Evolutionary conservation across 768 basidiomycete genomes (phyloP).

Genomic region (Hydnomerulius pinastri): DNA sequence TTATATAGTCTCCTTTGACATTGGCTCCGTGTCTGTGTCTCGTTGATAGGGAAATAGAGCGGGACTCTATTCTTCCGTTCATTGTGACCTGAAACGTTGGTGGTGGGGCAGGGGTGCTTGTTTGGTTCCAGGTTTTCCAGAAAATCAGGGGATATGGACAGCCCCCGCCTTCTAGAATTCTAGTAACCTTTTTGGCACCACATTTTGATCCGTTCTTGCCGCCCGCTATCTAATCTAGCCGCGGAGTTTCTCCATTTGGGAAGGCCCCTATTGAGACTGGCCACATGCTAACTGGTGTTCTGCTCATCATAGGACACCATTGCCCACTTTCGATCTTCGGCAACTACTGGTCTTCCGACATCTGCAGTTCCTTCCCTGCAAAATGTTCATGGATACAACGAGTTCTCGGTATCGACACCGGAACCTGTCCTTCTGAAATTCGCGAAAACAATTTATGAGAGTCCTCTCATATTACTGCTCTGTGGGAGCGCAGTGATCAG

Average conservation of each 20-base stretch:
- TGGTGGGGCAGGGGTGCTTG: no score
- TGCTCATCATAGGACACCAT: slow-evolving; percentile 64
- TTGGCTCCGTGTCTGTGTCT: not conserved
- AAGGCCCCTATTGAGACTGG: not conserved
- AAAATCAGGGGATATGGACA: slow-evolving; percentile 11
- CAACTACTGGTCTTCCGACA: slow-evolving; percentile 60
- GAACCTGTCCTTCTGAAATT: slow-evolving; percentile 87
- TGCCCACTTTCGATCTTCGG: slow-evolving; percentile 65
- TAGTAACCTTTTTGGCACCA: not conserved
- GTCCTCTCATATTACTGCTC: slow-evolving; percentile 86
- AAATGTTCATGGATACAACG: slow-evolving; percentile 83
- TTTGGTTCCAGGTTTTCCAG: not conserved
- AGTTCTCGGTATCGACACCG: slow-evolving; percentile 83
- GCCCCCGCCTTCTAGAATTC: slow-evolving; percentile 12
- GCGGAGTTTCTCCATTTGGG: not conserved
- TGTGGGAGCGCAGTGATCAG: slow-evolving; percentile 90
- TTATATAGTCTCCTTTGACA: not conserved
- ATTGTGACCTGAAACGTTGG: not conserved
- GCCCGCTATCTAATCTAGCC: not conserved
- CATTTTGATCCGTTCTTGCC: not conserved
- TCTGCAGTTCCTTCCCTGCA: slow-evolving; percentile 65
- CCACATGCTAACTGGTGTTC: slow-evolving; percentile 6
- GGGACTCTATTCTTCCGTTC: not conserved
- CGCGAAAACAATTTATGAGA: slow-evolving; percentile 93
- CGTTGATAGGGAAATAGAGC: not conserved